Percentiles rank a stretch among this genome's conserved stretches.
These are phyloP conservation scores for Pleurotus tuoliensis DNA, from an alignment of 768 basidiomycete species.

Conservation along the genomic window DNA sequence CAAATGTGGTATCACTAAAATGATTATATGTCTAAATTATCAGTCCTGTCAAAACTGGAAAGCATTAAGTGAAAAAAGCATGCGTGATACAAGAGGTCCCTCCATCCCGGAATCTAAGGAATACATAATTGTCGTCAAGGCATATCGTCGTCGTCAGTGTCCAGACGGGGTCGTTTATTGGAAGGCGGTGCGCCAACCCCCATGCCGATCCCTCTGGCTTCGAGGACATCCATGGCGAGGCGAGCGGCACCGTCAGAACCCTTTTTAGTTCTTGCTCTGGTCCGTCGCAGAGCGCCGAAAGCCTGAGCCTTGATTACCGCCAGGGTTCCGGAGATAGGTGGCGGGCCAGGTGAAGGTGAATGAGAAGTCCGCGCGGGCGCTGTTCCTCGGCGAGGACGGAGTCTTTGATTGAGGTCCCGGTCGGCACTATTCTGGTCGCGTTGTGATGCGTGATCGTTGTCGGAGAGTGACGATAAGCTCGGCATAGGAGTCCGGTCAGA, in stretches of 20 bases:
- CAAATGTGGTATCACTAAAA: slow-evolving; percentile 15
- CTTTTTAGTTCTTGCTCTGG: slow-evolving; percentile 70
- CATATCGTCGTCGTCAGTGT: slow-evolving; percentile 46
- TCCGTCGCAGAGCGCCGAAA: slow-evolving; percentile 79
- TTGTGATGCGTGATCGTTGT: slow-evolving; percentile 47
- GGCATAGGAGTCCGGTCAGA: slow-evolving; percentile 48
- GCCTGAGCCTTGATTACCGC: slow-evolving; percentile 91
- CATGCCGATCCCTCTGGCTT: slow-evolving; percentile 70
- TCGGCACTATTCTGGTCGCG: slow-evolving; percentile 55
- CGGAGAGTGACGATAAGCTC: slow-evolving; percentile 42
- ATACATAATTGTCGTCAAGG: slow-evolving; percentile 21
- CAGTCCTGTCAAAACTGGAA: slow-evolving; percentile 8
- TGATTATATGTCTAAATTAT: slow-evolving; percentile 12
- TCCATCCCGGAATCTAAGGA: slow-evolving; percentile 9
- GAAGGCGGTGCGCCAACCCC: slow-evolving; percentile 23
- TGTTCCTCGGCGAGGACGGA: slow-evolving; percentile 45
- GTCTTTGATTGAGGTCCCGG: slow-evolving; percentile 41
- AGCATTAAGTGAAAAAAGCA: slow-evolving; percentile 6
- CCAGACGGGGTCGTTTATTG: slow-evolving; percentile 46
- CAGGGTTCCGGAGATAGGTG: slow-evolving; percentile 69
- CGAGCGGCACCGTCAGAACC: slow-evolving; percentile 65
- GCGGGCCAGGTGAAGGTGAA: slow-evolving; percentile 41
- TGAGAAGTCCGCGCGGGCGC: slow-evolving; percentile 44
- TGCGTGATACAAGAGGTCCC: slow-evolving; percentile 14
- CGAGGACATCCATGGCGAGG: slow-evolving; percentile 78